These are phyloP conservation scores for Pichiaceae sp. DNA, from an alignment of 1,139 yeast species.

Conservation along the genomic window DNA sequence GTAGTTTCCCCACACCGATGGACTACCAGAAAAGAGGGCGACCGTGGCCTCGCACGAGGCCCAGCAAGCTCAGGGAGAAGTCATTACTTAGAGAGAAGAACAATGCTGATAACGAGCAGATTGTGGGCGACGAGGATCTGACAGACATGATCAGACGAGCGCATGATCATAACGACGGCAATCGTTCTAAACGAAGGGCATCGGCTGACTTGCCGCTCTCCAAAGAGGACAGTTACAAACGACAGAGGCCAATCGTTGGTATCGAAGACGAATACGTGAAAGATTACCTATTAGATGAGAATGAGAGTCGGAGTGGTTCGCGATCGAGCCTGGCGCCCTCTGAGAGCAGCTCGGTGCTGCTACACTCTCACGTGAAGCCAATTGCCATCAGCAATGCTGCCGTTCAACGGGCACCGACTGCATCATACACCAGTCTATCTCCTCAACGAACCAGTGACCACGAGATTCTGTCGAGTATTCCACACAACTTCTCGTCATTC, in stretches of 20 bases:
- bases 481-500: constrained; percentile 51
- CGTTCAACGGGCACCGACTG: constrained; percentile 9
- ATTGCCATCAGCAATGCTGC: constrained; percentile 13
- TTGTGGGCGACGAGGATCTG: constrained; percentile 16
- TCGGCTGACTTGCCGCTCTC: no score
- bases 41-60: neutral
- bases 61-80: neutral
- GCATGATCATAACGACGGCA: no score
- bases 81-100: constrained; percentile 10
- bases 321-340: no score
- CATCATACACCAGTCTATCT: constrained; percentile 17
- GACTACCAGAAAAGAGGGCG: no score
- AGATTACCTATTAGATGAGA: constrained; percentile 42
- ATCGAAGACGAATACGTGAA: constrained; percentile 70
- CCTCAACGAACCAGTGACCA: constrained; percentile 22
- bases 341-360: neutral
- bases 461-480: constrained; percentile 24
- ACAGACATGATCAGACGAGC: no score
- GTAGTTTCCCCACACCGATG: no score
- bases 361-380: constrained; percentile 35
- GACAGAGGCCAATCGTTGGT: constrained; percentile 26
- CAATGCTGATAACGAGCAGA: constrained; percentile 22
- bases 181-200: no score
- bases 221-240: no score
- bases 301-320: constrained; percentile 5